phyloP scores from a whole-genome alignment of 148 eudicot species.

The Diospyros kaki region DNA sequence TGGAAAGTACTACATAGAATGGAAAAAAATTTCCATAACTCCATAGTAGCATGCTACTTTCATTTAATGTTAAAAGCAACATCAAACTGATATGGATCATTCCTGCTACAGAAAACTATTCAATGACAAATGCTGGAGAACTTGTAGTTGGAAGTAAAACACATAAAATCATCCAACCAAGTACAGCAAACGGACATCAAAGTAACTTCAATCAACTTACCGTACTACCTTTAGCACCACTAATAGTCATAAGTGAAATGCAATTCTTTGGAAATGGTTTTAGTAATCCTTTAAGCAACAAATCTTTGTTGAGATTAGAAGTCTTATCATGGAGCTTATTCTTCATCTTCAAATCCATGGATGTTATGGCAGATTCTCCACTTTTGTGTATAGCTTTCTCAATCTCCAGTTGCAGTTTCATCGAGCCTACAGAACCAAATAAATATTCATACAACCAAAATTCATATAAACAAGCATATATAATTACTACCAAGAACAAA shows the following conservation, averaged over 20 bases:
- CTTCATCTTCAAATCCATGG: conserved; percentile 85
- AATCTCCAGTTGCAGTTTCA: conserved; percentile 63
- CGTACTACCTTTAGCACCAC: conserved; percentile 97
- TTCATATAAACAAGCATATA: conserved; percentile 7
- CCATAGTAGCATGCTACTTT: not conserved
- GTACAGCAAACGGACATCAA: not conserved
- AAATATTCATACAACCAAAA: not conserved
- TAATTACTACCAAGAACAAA: not conserved
- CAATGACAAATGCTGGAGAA: not conserved
- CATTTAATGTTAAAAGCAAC: not conserved
- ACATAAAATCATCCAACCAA: not conserved
- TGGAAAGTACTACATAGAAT: not conserved
- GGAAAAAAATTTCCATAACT: not conserved
- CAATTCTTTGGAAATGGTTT: conserved; percentile 90
- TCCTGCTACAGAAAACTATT: not conserved
- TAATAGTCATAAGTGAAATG: conserved; percentile 91
- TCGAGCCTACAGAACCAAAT: conserved; percentile 39
- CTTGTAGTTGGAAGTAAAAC: not conserved
- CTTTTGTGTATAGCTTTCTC: conserved; percentile 70
- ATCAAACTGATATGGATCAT: not conserved
- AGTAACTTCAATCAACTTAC: conserved; percentile 41
- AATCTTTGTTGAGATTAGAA: conserved; percentile 51
- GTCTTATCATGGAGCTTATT: conserved; percentile 61
- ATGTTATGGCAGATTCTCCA: conserved; percentile 69
- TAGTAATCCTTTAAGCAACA: conserved; percentile 63